A percentile compares a stretch with the other conserved stretches of the same genome.
These are phyloP conservation scores for Mycena chlorophos DNA, from an alignment of 768 basidiomycete genomes.

Conservation along the genomic window DNA sequence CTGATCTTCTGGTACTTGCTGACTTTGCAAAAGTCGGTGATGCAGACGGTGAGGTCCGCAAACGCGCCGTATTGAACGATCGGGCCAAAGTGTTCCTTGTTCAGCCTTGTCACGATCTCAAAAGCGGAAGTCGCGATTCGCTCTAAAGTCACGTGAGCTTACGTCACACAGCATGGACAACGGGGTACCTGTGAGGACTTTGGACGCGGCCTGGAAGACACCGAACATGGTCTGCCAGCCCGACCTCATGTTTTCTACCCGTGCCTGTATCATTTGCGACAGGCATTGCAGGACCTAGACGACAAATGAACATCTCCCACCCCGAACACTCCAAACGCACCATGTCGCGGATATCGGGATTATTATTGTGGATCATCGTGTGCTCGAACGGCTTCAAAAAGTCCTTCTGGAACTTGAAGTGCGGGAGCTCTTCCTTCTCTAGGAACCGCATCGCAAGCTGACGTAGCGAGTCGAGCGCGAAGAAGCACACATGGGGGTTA, in stretches of 20 bases:
- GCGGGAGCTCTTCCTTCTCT: slow-evolving; percentile 96
- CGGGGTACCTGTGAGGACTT: slow-evolving; percentile 76
- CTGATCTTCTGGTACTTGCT: slow-evolving; percentile 99
- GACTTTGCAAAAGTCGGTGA: slow-evolving; percentile 99
- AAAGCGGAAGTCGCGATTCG: slow-evolving; percentile 92
- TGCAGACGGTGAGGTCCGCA: slow-evolving; percentile 93
- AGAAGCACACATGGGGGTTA: slow-evolving; percentile 94
- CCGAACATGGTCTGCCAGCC: slow-evolving; percentile 99
- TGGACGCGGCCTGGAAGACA: slow-evolving; percentile 95
- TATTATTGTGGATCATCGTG: slow-evolving; percentile 95
- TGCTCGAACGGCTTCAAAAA: slow-evolving; percentile 98
- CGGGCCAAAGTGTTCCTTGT: slow-evolving; percentile 86
- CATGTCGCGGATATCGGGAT: slow-evolving; percentile 96
- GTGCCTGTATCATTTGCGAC: slow-evolving; percentile 97
- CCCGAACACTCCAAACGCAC: slow-evolving; percentile 38
- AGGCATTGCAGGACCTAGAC: slow-evolving; percentile 90
- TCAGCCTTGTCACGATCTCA: slow-evolving; percentile 90
- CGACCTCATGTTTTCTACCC: slow-evolving; percentile 92
- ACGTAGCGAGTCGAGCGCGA: slow-evolving; percentile 93
- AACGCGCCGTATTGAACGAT: slow-evolving; percentile 94
- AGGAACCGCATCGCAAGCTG: slow-evolving; percentile 98
- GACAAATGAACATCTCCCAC: neutral
- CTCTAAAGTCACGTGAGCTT: slow-evolving; percentile 46
- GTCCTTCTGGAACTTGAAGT: slow-evolving; percentile 99
- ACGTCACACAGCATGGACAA: neutral